These are phyloP conservation scores for Erodium trifolium DNA, from an alignment of 441 rosid species.

Conservation along the genomic window DNA sequence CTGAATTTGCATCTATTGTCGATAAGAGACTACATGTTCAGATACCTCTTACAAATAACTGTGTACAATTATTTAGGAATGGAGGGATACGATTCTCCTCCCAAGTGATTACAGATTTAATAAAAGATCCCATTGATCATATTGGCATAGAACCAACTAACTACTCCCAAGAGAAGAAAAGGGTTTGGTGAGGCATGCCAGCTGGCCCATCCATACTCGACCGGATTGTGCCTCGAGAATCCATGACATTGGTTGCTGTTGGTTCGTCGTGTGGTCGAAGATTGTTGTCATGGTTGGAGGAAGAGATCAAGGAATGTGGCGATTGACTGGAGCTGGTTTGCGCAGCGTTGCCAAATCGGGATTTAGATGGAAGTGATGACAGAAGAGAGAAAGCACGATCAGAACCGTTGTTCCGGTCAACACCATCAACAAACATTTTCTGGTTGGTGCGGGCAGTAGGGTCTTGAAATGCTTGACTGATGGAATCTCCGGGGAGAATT, in stretches of 20 bases:
- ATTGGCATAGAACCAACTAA: too few relatives aligned
- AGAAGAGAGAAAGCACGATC: slow-evolving; percentile 84
- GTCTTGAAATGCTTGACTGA: slow-evolving; percentile 23
- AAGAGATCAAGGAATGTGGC: slow-evolving; percentile 31
- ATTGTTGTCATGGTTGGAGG: slow-evolving; percentile 20
- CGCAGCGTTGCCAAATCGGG: slow-evolving; percentile 31
- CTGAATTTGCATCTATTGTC: too few relatives aligned
- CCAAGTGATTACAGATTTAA: too few relatives aligned
- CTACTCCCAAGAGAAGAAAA: slow-evolving; percentile 57
- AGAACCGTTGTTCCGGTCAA: slow-evolving; percentile 22
- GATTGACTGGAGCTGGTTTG: slow-evolving; percentile 31
- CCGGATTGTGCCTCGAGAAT: background rate
- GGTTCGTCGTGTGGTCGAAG: slow-evolving; percentile 25
- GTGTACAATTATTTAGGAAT: too few relatives aligned
- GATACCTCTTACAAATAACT: too few relatives aligned
- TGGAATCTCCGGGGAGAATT: slow-evolving; percentile 24
- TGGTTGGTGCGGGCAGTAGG: slow-evolving; percentile 26
- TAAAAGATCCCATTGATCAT: background rate
- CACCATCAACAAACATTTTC: slow-evolving; percentile 22
- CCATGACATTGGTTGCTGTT: background rate
- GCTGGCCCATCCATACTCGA: slow-evolving; percentile 29
- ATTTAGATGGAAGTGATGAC: slow-evolving; percentile 51
- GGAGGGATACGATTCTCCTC: too few relatives aligned
- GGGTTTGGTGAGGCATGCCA: slow-evolving; percentile 30
- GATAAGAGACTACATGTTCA: too few relatives aligned